These are phyloP conservation scores for Epichloe typhina DNA, from an alignment of 2,329 filamentous ascomycete genomes.

Conservation along the genomic window DNA sequence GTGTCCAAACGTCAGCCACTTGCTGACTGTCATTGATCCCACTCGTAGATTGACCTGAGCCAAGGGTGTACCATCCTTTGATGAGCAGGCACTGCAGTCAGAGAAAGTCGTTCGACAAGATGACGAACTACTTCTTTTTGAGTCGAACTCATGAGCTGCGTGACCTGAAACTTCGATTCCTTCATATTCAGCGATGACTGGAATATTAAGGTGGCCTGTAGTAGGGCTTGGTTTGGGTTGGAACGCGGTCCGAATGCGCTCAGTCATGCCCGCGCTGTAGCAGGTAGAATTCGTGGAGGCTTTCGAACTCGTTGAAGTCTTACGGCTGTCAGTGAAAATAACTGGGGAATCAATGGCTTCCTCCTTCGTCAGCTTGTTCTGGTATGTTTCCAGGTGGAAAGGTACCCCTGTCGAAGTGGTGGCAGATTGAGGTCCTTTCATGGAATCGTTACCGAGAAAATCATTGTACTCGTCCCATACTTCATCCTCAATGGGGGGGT, in stretches of 20 bases:
- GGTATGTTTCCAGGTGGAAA: conserved; percentile 41
- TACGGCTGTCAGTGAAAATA: conserved; percentile 20
- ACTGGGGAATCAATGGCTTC: conserved; percentile 36
- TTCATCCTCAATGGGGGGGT: conserved; percentile 63
- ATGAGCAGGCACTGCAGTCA: conserved; percentile 31
- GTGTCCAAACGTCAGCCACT: conserved; percentile 76
- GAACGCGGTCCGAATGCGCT: conserved; percentile 37
- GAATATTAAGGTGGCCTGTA: conserved; percentile 10
- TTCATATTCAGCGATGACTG: background rate
- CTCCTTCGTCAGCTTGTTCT: conserved; percentile 22
- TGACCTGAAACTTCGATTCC: background rate
- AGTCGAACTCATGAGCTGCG: background rate
- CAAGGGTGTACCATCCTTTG: conserved; percentile 47
- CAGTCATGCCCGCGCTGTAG: conserved; percentile 41
- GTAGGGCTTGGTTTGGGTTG: conserved; percentile 27
- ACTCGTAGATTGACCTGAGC: conserved; percentile 65
- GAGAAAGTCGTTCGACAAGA: conserved; percentile 26
- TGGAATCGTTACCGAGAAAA: conserved; percentile 53
- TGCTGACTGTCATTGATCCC: conserved; percentile 73
- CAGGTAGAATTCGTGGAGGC: conserved; percentile 33
- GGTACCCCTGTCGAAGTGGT: conserved; percentile 43
- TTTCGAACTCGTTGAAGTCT: conserved; percentile 21
- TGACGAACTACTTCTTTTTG: conserved; percentile 20
- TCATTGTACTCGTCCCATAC: conserved; percentile 94
- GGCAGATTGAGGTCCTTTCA: conserved; percentile 34